These are phyloP conservation scores for Letharia columbiana DNA, from an alignment of 495 filamentous ascomycete species.

Conservation along the genomic window DNA sequence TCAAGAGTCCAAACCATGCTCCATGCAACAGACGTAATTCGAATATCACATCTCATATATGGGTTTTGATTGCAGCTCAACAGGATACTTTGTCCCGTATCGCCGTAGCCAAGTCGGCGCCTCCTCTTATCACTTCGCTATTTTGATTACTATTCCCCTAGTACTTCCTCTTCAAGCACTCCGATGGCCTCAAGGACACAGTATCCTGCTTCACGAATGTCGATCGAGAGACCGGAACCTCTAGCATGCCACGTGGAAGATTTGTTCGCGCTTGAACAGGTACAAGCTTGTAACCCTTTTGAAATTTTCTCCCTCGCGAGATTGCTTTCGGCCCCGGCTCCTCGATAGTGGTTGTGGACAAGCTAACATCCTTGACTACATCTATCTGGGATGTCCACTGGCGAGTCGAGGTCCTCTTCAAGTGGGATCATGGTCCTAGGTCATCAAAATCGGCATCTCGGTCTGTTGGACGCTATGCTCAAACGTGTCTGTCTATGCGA, in stretches of 20 bases:
- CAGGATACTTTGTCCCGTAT: neutral
- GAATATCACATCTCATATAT: neutral
- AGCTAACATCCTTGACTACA: slow-evolving; percentile 14
- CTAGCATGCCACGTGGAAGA: slow-evolving; percentile 23
- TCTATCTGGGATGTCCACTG: slow-evolving; percentile 37
- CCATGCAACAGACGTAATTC: neutral
- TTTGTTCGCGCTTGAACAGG: slow-evolving; percentile 5
- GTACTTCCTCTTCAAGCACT: neutral
- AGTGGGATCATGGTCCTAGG: slow-evolving; percentile 34
- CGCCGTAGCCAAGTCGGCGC: slow-evolving; percentile 25
- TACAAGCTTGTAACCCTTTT: slow-evolving; percentile 5
- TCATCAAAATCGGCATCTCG: slow-evolving; percentile 31
- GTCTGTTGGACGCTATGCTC: slow-evolving; percentile 13
- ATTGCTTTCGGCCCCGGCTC: slow-evolving; percentile 20
- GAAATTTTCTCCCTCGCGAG: slow-evolving; percentile 12
- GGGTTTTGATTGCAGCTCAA: neutral
- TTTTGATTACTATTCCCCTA: slow-evolving; percentile 15
- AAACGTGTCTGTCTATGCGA: neutral
- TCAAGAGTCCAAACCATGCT: neutral
- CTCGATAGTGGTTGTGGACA: slow-evolving; percentile 20
- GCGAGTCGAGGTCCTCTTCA: slow-evolving; percentile 36
- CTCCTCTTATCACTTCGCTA: slow-evolving; percentile 42
- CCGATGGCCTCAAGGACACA: slow-evolving; percentile 18
- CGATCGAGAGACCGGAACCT: slow-evolving; percentile 8
- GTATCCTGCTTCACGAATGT: slow-evolving; percentile 7